Base-by-base conservation (phyloP, 768 basidiomycete species). In the Exidia glandulosa region DNA sequence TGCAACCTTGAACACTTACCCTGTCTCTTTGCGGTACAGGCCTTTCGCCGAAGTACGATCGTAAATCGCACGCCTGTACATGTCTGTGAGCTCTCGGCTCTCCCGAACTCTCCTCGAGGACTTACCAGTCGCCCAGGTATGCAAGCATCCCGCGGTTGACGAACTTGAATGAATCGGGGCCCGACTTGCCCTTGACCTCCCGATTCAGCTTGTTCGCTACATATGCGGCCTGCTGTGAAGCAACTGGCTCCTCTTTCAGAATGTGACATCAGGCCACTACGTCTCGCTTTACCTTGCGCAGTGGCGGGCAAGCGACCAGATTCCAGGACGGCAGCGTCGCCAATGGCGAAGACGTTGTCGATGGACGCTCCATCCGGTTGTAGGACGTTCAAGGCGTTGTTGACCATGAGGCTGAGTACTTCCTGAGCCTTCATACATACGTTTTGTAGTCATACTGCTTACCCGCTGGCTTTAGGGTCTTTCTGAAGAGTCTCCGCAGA, bases 261-360 rank as follows among this genome's bases (percentile, higher is more conserved):
- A n/a, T n/a, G n/a, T n/a, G n/a, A 52, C 25, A 32, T 32, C 6
- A 27, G 30, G n/a, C 14, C n/a, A 10, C 64, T 60, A 61, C 69
- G 14, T 45, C 6, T 10, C 9, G 9, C 41, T 45, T n/a, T 5
- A 78, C 86, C 88, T 80, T 94, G 91, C 3, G 92, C 90, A 19
- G 91, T 94, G 1, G 92, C 89, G 12, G 92, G 90, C 10, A 93
- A 74, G 37, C 63, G 63, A 2, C 41, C 45, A 47, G 74, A 79
- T 33, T 81, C 76, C 56, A 87, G 79, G 47, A 75, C 77, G 1
- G 84, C 82, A 41, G 87, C 83, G 67, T 94, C 92, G 3, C 92
- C 92, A 59, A 94, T 85, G 2, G 84, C 89, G 77, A 80, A 93
- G 0, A 94, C 84, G 67, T 90, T 82, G 2, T 79, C 75, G 65